A percentile compares a stretch with the other conserved stretches of the same genome.
phyloP scores from a whole-genome alignment of 2,329 filamentous ascomycete species.

The Karstenula rhodostoma region DNA sequence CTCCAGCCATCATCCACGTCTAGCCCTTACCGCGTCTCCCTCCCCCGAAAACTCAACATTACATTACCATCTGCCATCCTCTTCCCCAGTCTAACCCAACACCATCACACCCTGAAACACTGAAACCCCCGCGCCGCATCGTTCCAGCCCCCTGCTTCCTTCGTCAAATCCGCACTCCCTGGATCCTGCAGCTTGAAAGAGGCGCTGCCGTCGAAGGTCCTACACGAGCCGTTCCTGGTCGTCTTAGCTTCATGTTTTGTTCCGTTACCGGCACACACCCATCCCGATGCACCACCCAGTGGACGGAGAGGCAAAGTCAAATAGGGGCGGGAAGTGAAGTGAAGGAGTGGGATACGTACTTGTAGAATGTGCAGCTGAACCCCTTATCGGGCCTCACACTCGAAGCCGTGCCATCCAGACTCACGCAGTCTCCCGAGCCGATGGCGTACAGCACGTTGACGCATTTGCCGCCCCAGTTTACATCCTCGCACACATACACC shows the following conservation, averaged over 20 bases:
- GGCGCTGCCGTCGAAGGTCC: slow-evolving; percentile 18
- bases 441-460: slow-evolving; percentile 18
- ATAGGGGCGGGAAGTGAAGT: neutral
- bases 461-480: slow-evolving; percentile 35
- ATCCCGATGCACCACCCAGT: too few relatives aligned
- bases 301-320: too few relatives aligned
- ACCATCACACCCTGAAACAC: slow-evolving; percentile 12
- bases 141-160: slow-evolving; percentile 28
- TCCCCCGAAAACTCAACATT: too few relatives aligned
- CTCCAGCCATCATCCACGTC: too few relatives aligned
- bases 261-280: too few relatives aligned
- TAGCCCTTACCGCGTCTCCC: too few relatives aligned
- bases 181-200: slow-evolving; percentile 24
- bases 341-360: slow-evolving; percentile 26
- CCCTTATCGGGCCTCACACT: slow-evolving; percentile 37
- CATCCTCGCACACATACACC: slow-evolving; percentile 38
- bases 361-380: slow-evolving; percentile 37
- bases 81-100: too few relatives aligned
- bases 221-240: slow-evolving; percentile 29
- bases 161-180: slow-evolving; percentile 27
- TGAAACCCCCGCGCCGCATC: slow-evolving; percentile 22
- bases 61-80: neutral
- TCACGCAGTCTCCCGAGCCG: slow-evolving; percentile 28
- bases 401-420: slow-evolving; percentile 25
- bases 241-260: too few relatives aligned